Percentiles rank a stretch among this genome's conserved stretches.
Conservation (phyloP, 108 stramenopile genomes). For the Cyclotella sp. region DNA sequence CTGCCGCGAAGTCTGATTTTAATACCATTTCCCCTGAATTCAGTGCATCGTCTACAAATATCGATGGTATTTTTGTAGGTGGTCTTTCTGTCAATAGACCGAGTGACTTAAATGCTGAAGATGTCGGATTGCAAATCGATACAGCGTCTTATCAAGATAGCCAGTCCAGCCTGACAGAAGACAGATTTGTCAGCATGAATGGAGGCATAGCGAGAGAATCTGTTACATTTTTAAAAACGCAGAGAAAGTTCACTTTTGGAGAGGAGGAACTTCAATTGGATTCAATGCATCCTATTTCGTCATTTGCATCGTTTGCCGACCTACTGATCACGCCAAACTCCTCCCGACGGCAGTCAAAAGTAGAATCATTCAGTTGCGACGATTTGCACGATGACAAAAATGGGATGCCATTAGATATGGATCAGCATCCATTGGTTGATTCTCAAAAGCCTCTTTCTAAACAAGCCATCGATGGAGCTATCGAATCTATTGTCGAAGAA, state of each 20-base stretch:
- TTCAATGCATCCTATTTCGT: conserved; percentile 12
- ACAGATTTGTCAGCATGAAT: conserved; percentile 16
- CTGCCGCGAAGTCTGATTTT: not conserved
- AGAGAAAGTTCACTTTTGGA: conserved; percentile 20
- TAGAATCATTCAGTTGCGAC: conserved; percentile 8
- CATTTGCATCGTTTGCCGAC: conserved; percentile 7
- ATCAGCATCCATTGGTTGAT: not conserved
- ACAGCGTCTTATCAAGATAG: conserved; percentile 1
- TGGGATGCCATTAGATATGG: not conserved
- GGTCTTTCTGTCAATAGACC: conserved; percentile 39
- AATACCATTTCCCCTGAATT: conserved; percentile 15
- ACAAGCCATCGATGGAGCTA: conserved; percentile 27
- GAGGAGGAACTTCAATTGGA: conserved; percentile 3
- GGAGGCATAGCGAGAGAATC: not conserved
- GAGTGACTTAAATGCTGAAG: not conserved
- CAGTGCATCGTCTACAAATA: conserved; percentile 29
- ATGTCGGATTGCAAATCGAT: conserved; percentile 1
- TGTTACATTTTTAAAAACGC: not conserved
- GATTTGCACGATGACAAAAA: not conserved
- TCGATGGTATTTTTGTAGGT: conserved; percentile 49
- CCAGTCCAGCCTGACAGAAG: not conserved
- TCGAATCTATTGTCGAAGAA: conserved; percentile 33
- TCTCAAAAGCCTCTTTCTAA: not conserved
- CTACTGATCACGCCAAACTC: conserved; percentile 46
- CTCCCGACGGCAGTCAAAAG: conserved; percentile 42